Evolutionary conservation across 2,329 filamentous ascomycete species (phyloP).

Genomic region (Pyrenophora seminiperda): DNA sequence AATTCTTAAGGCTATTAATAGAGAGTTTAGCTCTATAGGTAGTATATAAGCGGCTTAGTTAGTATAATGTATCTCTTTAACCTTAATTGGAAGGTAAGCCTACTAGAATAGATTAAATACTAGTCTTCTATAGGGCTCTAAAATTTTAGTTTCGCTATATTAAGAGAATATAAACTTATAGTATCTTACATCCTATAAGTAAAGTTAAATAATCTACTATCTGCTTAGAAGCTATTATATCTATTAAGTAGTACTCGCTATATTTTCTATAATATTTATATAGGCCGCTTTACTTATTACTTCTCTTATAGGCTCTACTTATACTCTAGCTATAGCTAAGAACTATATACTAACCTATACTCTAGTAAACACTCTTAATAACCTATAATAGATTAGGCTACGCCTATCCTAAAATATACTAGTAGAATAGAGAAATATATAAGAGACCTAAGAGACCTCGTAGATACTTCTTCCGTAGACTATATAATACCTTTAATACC

Average conservation of each 20-base stretch:
- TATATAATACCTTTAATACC: too few relatives aligned
- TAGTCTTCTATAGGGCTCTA: not conserved
- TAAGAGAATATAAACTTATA: not conserved
- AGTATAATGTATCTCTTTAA: too few relatives aligned
- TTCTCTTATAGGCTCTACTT: not conserved
- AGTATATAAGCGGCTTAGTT: too few relatives aligned
- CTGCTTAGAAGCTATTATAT: not conserved
- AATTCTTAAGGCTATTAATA: too few relatives aligned
- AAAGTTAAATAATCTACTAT: not conserved
- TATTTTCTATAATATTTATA: not conserved
- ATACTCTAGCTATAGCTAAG: not conserved
- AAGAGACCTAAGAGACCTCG: too few relatives aligned
- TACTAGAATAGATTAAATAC: not conserved
- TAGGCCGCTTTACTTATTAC: not conserved
- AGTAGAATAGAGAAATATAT: too few relatives aligned
- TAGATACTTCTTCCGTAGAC: too few relatives aligned
- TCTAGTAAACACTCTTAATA: not conserved
- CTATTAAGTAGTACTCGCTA: not conserved
- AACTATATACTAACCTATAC: conserved; percentile 4
- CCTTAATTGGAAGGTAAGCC: too few relatives aligned
- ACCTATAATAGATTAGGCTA: not conserved
- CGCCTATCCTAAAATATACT: conserved; percentile 33
- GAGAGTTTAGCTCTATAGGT: too few relatives aligned
- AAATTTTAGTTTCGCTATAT: not conserved
- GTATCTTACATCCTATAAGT: not conserved